phyloP scores from a whole-genome alignment of 768 basidiomycete species.

The Myochromella boudieri region DNA sequence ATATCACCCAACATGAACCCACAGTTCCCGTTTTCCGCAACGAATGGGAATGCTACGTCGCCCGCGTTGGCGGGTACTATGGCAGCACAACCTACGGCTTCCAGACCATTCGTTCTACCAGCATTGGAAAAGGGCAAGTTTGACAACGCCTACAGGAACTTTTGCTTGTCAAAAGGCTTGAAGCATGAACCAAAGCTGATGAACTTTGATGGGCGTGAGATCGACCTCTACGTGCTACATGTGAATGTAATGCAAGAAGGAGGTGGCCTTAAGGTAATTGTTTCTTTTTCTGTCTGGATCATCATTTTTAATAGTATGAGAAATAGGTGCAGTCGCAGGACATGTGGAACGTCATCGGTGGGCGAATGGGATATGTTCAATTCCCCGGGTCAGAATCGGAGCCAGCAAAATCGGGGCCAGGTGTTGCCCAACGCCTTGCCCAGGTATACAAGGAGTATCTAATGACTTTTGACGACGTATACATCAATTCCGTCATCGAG shows the following conservation, averaged over 20 bases:
- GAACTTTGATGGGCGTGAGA: slow-evolving; percentile 49
- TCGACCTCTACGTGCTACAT: slow-evolving; percentile 66
- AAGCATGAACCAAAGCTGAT: slow-evolving; percentile 40
- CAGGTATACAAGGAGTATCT: slow-evolving; percentile 64
- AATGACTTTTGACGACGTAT: slow-evolving; percentile 52
- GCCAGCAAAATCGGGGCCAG: slow-evolving; percentile 63
- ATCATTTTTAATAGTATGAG: slow-evolving; percentile 7
- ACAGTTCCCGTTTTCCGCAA: slow-evolving; percentile 20
- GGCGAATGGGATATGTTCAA: slow-evolving; percentile 62
- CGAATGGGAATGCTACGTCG: slow-evolving; percentile 8
- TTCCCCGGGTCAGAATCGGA: slow-evolving; percentile 62
- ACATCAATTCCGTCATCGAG: slow-evolving; percentile 42
- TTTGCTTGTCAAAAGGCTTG: slow-evolving; percentile 40
- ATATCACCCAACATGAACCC: slow-evolving; percentile 34
- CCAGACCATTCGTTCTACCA: slow-evolving; percentile 27
- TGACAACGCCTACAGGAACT: slow-evolving; percentile 49
- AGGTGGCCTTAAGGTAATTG: slow-evolving; percentile 46
- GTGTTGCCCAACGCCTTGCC: slow-evolving; percentile 56
- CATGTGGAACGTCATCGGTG: slow-evolving; percentile 65
- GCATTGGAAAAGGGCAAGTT: slow-evolving; percentile 55
- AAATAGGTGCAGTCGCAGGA: slow-evolving; percentile 55
- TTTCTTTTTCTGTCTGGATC: not conserved
- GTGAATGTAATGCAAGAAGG: slow-evolving; percentile 57
- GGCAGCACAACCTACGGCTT: slow-evolving; percentile 7
- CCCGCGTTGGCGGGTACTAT: slow-evolving; percentile 12